Evolutionary conservation across 495 filamentous ascomycete genomes (phyloP).

Genomic region (Aspergillus steynii): DNA sequence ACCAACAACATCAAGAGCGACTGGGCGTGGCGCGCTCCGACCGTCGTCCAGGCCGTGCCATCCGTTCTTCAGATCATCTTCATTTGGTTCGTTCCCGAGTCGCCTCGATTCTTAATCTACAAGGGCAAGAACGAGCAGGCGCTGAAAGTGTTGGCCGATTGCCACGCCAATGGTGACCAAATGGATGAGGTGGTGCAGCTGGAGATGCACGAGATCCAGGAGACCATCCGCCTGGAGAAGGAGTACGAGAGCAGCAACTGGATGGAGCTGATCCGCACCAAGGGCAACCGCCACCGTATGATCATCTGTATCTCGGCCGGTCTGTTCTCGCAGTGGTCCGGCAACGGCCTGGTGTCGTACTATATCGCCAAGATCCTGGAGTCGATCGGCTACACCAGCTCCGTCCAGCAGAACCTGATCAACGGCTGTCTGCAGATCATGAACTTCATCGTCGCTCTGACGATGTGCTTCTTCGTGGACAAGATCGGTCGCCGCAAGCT

Average conservation of each 20-base stretch:
- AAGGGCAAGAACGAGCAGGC: constrained; percentile 41
- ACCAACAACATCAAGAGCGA: constrained; percentile 40
- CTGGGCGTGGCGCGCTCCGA: constrained; percentile 53
- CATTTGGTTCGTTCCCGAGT: constrained; percentile 51
- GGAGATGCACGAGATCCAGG: constrained; percentile 38
- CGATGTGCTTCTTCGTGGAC: constrained; percentile 60
- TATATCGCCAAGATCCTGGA: constrained; percentile 58
- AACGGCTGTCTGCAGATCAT: constrained; percentile 30
- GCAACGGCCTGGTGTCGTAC: constrained; percentile 68
- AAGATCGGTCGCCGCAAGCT: constrained; percentile 58
- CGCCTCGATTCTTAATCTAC: constrained; percentile 40
- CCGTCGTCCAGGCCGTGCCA: constrained; percentile 49
- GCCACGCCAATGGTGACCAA: constrained; percentile 34
- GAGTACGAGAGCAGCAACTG: constrained; percentile 36
- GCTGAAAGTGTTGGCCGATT: constrained; percentile 34
- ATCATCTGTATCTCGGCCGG: constrained; percentile 58
- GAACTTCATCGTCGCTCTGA: constrained; percentile 52
- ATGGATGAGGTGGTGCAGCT: constrained; percentile 28
- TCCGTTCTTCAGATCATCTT: constrained; percentile 47
- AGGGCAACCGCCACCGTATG: constrained; percentile 68
- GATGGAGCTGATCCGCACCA: constrained; percentile 63
- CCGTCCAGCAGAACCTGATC: constrained; percentile 46
- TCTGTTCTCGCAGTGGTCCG: constrained; percentile 63
- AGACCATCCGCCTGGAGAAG: constrained; percentile 36
- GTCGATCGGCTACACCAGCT: constrained; percentile 53